Percentiles rank a stretch among this genome's conserved stretches.
Conservation (phyloP, 108 stramenopile species). For the Stephanodiscus triporus region DNA sequence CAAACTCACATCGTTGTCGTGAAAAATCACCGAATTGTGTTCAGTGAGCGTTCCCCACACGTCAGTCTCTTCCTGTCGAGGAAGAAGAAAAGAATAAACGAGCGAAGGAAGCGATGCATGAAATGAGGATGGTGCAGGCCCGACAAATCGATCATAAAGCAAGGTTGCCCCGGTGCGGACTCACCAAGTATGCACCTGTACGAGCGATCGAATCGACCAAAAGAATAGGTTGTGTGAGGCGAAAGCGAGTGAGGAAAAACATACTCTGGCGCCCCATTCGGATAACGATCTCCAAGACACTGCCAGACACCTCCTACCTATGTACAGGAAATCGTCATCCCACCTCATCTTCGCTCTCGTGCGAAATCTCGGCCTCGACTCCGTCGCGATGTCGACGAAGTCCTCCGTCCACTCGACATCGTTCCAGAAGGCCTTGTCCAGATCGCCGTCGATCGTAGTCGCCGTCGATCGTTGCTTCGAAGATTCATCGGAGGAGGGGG, state of each 20-base stretch:
- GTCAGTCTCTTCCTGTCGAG: slow-evolving; percentile 43
- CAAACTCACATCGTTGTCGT: slow-evolving; percentile 53
- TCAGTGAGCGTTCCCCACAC: slow-evolving; percentile 56
- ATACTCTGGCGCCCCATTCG: not conserved
- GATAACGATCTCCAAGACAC: no score
- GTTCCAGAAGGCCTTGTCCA: slow-evolving; percentile 73
- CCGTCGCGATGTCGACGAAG: slow-evolving; percentile 81
- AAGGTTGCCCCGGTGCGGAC: not conserved
- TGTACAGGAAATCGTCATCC: slow-evolving; percentile 81
- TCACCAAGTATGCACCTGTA: slow-evolving; percentile 10
- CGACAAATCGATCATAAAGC: no score
- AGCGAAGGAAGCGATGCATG: not conserved
- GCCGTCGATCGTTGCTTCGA: slow-evolving; percentile 7
- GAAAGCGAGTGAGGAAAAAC: not conserved
- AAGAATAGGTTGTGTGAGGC: slow-evolving; percentile 34
- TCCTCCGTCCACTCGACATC: slow-evolving; percentile 67
- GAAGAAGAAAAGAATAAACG: not conserved
- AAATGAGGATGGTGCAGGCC: no score
- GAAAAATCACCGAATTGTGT: slow-evolving; percentile 85
- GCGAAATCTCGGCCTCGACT: slow-evolving; percentile 42
- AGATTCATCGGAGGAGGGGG: not conserved
- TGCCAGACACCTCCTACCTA: slow-evolving; percentile 56
- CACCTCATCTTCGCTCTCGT: slow-evolving; percentile 81
- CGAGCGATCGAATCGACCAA: not conserved
- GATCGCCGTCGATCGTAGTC: slow-evolving; percentile 67